Percentiles rank a stretch among this genome's conserved stretches.
phyloP scores from a whole-genome alignment of 495 filamentous ascomycete genomes.

The Acidiella bohemica region DNA sequence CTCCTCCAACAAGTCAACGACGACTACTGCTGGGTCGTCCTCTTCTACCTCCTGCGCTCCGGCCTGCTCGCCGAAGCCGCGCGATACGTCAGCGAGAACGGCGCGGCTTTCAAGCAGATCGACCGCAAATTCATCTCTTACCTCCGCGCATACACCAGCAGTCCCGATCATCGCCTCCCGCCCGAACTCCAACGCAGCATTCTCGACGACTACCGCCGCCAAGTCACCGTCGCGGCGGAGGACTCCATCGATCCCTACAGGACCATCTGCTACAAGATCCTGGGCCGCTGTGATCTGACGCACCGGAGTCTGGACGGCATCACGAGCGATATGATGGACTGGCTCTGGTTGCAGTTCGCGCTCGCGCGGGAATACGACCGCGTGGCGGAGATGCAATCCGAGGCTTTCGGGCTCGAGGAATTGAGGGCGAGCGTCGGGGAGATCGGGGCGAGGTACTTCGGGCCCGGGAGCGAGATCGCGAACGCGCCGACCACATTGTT shows the following conservation, averaged over 20 bases:
- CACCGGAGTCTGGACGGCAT: slow-evolving; percentile 70
- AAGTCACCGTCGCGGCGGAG: slow-evolving; percentile 67
- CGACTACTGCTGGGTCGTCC: slow-evolving; percentile 83
- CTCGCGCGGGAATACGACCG: slow-evolving; percentile 79
- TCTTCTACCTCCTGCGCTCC: slow-evolving; percentile 82
- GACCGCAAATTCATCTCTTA: slow-evolving; percentile 86
- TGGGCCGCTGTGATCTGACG: slow-evolving; percentile 81
- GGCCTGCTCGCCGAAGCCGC: slow-evolving; percentile 75
- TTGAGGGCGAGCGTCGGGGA: slow-evolving; percentile 71
- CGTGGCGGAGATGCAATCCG: slow-evolving; percentile 67
- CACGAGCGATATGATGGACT: slow-evolving; percentile 74
- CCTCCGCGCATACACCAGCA: slow-evolving; percentile 64
- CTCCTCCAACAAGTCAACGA: slow-evolving; percentile 59
- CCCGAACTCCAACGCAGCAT: slow-evolving; percentile 72
- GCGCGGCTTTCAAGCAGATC: slow-evolving; percentile 65
- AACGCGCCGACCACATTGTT: slow-evolving; percentile 83
- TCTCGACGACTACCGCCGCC: slow-evolving; percentile 75
- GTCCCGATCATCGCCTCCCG: slow-evolving; percentile 55
- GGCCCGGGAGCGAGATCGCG: slow-evolving; percentile 49
- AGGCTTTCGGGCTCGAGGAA: slow-evolving; percentile 77
- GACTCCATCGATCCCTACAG: slow-evolving; percentile 86
- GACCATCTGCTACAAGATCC: slow-evolving; percentile 94
- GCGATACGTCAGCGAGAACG: slow-evolving; percentile 67
- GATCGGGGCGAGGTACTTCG: slow-evolving; percentile 80
- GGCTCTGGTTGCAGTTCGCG: slow-evolving; percentile 92